These are phyloP conservation scores for Aspergillus kassunensis DNA, from an alignment of 495 filamentous ascomycete genomes.

Conservation along the genomic window DNA sequence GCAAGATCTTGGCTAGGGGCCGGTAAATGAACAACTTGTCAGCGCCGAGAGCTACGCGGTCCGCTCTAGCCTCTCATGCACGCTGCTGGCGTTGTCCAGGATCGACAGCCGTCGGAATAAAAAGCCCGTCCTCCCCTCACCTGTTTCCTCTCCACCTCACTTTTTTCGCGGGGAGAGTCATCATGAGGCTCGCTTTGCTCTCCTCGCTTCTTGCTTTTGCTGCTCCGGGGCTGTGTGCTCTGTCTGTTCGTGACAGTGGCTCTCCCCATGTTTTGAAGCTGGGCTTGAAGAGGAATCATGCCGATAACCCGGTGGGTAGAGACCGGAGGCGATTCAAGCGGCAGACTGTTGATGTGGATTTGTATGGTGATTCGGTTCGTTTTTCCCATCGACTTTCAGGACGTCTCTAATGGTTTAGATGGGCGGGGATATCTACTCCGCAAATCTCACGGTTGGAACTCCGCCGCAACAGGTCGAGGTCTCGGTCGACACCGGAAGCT, in stretches of 20 bases:
- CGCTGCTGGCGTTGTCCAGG: background rate
- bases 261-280: conserved; percentile 6
- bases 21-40: background rate
- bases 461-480: conserved; percentile 56
- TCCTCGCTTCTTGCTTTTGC: conserved; percentile 3
- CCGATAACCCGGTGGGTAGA: conserved; percentile 1
- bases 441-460: conserved; percentile 65
- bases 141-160: background rate
- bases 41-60: conserved; percentile 1
- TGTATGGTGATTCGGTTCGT: conserved; percentile 8
- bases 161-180: background rate
- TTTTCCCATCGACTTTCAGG: no score
- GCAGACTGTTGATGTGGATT: conserved; percentile 5
- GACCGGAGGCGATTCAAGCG: conserved; percentile 10
- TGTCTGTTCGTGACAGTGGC: conserved; percentile 7
- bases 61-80: background rate
- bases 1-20: background rate
- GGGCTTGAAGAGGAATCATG: background rate
- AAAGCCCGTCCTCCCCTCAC: background rate
- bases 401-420: conserved; percentile 1
- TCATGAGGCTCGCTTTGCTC: background rate
- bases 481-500: conserved; percentile 72
- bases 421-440: conserved; percentile 44
- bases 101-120: background rate
- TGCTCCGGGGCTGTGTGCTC: background rate